Percentiles rank a stretch among this genome's conserved stretches.
Evolutionary conservation across 768 basidiomycete species (phyloP).

Genomic region (Podaxis pistillaris): DNA sequence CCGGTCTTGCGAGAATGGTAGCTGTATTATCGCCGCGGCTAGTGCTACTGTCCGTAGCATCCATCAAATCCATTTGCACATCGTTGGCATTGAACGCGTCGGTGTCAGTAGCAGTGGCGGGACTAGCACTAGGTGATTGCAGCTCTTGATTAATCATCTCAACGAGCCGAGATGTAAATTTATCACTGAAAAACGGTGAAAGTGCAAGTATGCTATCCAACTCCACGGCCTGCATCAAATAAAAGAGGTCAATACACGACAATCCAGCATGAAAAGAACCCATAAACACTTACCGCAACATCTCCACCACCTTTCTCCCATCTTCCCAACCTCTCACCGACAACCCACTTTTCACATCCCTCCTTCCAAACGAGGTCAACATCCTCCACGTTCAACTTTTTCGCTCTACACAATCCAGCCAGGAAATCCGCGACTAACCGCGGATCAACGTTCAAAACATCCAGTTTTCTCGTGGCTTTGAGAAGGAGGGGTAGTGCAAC

Average conservation of each 20-base stretch:
- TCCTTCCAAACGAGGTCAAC: conserved; percentile 61
- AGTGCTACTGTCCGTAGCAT: not conserved
- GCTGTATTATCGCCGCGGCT: not conserved
- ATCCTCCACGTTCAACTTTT: conserved; percentile 45
- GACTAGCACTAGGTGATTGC: conserved; percentile 8
- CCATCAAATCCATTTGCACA: conserved; percentile 17
- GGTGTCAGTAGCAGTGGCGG: too few species aligned
- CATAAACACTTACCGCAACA: conserved; percentile 35
- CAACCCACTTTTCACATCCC: conserved; percentile 49
- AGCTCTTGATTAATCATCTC: conserved; percentile 44
- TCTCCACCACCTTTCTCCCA: conserved; percentile 39
- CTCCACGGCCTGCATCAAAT: conserved; percentile 39
- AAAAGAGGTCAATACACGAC: conserved; percentile 5
- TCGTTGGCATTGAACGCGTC: conserved; percentile 19
- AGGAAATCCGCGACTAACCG: conserved; percentile 46
- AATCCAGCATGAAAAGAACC: not conserved
- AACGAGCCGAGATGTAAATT: conserved; percentile 40
- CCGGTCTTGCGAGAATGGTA: conserved; percentile 32
- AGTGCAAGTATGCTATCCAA: conserved; percentile 56
- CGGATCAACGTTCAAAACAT: conserved; percentile 35
- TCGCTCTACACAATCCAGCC: conserved; percentile 43
- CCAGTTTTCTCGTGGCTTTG: conserved; percentile 40
- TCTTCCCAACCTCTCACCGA: conserved; percentile 34
- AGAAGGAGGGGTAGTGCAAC: conserved; percentile 61
- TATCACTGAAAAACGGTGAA: conserved; percentile 46